Base-by-base conservation (phyloP, 73 alveolate genomes). In the Blepharisma stoltei region DNA sequence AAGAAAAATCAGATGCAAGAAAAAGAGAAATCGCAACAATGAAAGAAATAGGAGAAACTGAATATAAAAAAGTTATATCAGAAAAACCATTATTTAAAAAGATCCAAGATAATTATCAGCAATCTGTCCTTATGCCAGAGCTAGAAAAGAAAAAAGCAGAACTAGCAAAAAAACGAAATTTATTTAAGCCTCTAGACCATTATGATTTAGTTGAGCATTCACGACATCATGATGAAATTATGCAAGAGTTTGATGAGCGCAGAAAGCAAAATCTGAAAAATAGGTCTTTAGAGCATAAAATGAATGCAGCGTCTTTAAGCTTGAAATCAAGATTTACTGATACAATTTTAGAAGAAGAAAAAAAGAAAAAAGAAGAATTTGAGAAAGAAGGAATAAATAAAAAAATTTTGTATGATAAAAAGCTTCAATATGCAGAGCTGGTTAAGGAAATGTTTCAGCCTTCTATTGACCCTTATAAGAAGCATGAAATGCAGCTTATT, bases 131-230 rank as follows among this genome's bases (percentile, higher is more conserved):
- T 6, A 46, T 78, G 78, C 89, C 89, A 7, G 81, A 68, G 11
- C 54, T 82, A 8, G 89, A 82, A 20, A 44, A 78, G 44, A 82
- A 77, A 79, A 82, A 82, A 60, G 55, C 41, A 32, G 79, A 82
- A 43, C 85, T 82, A 7, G 76, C 54, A 14, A 78, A 77, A 11
- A 27, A 54, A 21, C 6, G 89, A 50, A 69, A 82, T 37, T 78
- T 82, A 25, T 77, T 71, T 23, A 55, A 67, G 43, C 86, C 86
- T 0, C 1, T 82, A 11, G 48, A 49, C 9, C 7, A 77, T 37
- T 46, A 32, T 6, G 89, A 82, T 20, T 6, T 82, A 6, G 68
- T 50, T 11, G 89, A 82, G 20, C 86, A 78, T 76, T 55, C 54
- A 54, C 50, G 54, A 80, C 27, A 65, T 6, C 77, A 70, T 50